phyloP scores from a whole-genome alignment of 129 eudicot species.

The Escallonia rubra region DNA sequence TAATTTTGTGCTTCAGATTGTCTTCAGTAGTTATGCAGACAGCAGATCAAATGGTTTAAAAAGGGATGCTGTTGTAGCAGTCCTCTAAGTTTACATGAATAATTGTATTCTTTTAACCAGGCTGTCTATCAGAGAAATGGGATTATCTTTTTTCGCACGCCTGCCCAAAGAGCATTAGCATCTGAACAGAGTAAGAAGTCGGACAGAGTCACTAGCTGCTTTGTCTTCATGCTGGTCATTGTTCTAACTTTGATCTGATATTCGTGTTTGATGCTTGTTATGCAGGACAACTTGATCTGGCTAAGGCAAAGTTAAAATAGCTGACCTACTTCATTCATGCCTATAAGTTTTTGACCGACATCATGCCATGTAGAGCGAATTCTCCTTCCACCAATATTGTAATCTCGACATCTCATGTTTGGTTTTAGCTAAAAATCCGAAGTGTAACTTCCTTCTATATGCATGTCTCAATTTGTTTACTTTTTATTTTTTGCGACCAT shows the following conservation, averaged over 20 bases:
- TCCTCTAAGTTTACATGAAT: not conserved
- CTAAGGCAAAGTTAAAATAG: conserved; percentile 52
- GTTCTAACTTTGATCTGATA: not conserved
- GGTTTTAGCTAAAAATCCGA: too few relatives aligned
- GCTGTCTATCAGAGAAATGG: conserved; percentile 73
- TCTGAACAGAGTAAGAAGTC: conserved; percentile 65
- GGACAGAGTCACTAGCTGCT: not conserved
- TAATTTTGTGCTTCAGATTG: not conserved
- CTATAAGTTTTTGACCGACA: conserved; percentile 27
- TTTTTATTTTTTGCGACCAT: too few relatives aligned
- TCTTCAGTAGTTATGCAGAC: not conserved
- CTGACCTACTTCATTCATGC: not conserved
- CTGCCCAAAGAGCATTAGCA: conserved; percentile 55
- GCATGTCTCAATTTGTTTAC: too few relatives aligned
- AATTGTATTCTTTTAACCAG: conserved; percentile 25
- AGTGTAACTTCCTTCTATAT: too few relatives aligned
- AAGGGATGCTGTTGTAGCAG: too few relatives aligned
- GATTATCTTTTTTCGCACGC: conserved; percentile 66
- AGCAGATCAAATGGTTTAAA: not conserved
- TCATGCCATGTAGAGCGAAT: conserved; percentile 9
- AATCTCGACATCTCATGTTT: not conserved
- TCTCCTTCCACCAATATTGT: not conserved
- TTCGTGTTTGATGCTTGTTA: conserved; percentile 2
- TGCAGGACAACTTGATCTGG: conserved; percentile 52
- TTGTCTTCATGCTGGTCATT: not conserved